A percentile compares a stretch with the other conserved stretches of the same genome.
phyloP scores from a whole-genome alignment of 2,329 filamentous ascomycete genomes.

The Fusarium graminum region DNA sequence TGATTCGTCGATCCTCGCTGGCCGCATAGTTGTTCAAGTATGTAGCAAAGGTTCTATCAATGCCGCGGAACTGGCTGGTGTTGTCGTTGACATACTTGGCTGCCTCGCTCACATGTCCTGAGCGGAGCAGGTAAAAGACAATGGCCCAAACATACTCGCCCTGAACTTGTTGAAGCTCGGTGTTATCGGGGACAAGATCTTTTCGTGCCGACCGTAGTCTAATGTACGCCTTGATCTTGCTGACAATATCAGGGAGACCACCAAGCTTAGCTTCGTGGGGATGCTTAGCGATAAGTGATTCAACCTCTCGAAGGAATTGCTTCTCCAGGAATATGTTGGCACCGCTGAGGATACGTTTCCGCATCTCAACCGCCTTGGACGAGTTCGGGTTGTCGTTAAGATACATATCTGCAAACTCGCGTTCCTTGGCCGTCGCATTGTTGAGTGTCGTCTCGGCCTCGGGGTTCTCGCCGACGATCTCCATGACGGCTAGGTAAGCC shows the following conservation, averaged over 20 bases:
- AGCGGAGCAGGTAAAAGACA: conserved; percentile 90
- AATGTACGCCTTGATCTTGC: conserved; percentile 93
- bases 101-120: conserved; percentile 86
- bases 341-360: conserved; percentile 83
- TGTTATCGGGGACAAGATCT: conserved; percentile 84
- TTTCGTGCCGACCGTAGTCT: conserved; percentile 83
- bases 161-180: conserved; percentile 81
- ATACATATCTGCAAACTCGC: conserved; percentile 82
- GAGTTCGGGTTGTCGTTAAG: conserved; percentile 80
- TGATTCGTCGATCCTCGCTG: conserved; percentile 79
- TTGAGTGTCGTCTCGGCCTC: conserved; percentile 70
- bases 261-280: conserved; percentile 90
- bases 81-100: conserved; percentile 87
- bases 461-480: conserved; percentile 80
- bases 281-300: conserved; percentile 82
- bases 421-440: conserved; percentile 76
- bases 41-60: conserved; percentile 89
- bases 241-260: conserved; percentile 86
- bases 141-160: conserved; percentile 94
- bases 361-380: conserved; percentile 72
- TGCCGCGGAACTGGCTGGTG: conserved; percentile 83
- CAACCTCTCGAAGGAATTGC: conserved; percentile 82
- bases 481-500: conserved; percentile 84
- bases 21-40: conserved; percentile 89
- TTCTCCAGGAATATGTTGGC: conserved; percentile 85